A percentile compares a stretch with the other conserved stretches of the same genome.
Evolutionary conservation across 768 basidiomycete species (phyloP).

Genomic region (Lentinula edodes): DNA sequence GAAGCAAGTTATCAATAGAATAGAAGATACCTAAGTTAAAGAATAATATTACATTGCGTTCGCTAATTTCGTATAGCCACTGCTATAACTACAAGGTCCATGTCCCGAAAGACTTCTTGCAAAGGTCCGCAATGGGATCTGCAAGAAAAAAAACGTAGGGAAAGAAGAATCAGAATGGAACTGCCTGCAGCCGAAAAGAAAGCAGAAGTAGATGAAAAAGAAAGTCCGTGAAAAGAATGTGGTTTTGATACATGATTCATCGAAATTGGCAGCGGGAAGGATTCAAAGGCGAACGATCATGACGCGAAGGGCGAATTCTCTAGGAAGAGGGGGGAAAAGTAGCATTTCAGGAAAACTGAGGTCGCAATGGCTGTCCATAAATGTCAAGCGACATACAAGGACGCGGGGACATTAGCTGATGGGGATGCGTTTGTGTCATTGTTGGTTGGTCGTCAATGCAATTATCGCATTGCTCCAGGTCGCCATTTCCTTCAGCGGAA

Average conservation of each 20-base stretch:
- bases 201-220: background rate
- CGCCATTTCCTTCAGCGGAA: conserved; percentile 20
- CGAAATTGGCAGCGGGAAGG: background rate
- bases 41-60: conserved; percentile 1
- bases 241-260: background rate
- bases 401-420: conserved; percentile 22
- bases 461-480: conserved; percentile 13
- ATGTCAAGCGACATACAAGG: conserved; percentile 15
- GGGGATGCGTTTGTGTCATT: conserved; percentile 44
- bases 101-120: background rate
- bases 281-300: background rate
- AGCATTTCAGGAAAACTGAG: background rate
- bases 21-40: background rate
- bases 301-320: background rate
- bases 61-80: background rate
- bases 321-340: background rate
- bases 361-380: background rate
- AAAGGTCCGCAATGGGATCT: background rate
- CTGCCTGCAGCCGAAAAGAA: background rate
- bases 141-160: background rate
- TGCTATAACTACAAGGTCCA: conserved; percentile 1
- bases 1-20: background rate
- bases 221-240: background rate
- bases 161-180: background rate
- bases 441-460: conserved; percentile 15